Percentiles rank a stretch among this genome's conserved stretches.
These are phyloP conservation scores for Centella asiatica DNA, from an alignment of 129 eudicot genomes.

Conservation along the genomic window DNA sequence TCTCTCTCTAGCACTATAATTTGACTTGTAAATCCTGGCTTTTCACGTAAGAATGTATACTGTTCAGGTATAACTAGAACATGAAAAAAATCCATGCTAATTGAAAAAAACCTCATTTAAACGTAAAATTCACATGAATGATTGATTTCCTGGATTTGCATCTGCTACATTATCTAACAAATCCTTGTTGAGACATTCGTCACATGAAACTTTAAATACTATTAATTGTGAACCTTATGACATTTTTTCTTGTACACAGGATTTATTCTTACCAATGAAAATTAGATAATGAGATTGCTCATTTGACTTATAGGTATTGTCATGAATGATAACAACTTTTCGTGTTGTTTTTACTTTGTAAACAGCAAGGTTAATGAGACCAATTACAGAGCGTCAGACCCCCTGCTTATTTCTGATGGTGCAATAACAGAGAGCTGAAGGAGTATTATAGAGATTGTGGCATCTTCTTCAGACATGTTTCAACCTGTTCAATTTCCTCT, in stretches of 20 bases:
- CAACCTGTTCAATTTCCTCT: no score
- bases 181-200: background rate
- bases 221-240: background rate
- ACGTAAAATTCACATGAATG: background rate
- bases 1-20: background rate
- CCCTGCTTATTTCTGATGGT: background rate
- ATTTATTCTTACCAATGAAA: no score
- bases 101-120: no score
- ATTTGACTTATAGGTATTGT: no score
- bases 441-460: background rate
- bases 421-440: conserved; percentile 1
- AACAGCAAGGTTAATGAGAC: background rate
- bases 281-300: background rate
- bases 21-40: background rate
- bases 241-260: background rate
- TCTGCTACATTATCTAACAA: background rate
- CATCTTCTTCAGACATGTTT: no score
- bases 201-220: background rate
- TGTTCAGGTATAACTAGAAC: no score
- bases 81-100: no score
- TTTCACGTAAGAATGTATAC: no score
- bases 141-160: background rate
- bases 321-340: background rate
- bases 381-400: background rate
- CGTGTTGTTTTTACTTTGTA: background rate